Evolutionary conservation across 2,329 filamentous ascomycete species (phyloP).

Genomic region (Phyllosticta capitalensis): DNA sequence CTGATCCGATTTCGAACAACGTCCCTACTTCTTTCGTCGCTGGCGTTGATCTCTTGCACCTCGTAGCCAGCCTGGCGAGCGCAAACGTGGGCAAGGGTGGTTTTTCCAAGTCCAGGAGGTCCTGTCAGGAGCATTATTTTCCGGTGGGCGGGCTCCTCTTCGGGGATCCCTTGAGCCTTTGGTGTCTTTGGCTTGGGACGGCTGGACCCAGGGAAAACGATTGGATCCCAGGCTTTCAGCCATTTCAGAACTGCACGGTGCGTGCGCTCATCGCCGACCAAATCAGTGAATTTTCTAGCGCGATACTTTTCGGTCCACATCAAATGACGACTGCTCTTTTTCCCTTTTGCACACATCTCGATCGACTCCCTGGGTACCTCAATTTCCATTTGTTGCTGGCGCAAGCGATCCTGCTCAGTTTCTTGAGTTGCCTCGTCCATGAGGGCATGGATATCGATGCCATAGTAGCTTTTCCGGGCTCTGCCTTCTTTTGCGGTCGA

Average conservation of each 20-base stretch:
- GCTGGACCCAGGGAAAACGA: constrained; percentile 75
- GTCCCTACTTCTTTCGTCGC: constrained; percentile 81
- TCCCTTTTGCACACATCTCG: constrained; percentile 23
- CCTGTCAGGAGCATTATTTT: constrained; percentile 89
- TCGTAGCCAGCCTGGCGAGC: constrained; percentile 93
- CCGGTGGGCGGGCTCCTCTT: constrained; percentile 63
- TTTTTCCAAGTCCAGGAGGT: constrained; percentile 89
- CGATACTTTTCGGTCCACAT: constrained; percentile 98
- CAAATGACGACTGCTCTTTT: constrained; percentile 39
- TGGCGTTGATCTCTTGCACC: constrained; percentile 94
- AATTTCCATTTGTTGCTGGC: constrained; percentile 18
- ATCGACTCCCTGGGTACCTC: constrained; percentile 27
- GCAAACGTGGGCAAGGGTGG: constrained; percentile 90
- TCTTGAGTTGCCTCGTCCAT: constrained; percentile 62
- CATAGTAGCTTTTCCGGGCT: constrained; percentile 74
- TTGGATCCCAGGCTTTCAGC: constrained; percentile 87
- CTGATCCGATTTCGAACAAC: constrained; percentile 87
- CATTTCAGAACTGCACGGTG: constrained; percentile 84
- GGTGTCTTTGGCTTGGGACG: constrained; percentile 45
- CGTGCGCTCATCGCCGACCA: constrained; percentile 89
- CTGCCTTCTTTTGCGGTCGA: constrained; percentile 54
- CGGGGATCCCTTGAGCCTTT: constrained; percentile 36
- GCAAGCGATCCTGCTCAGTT: constrained; percentile 31
- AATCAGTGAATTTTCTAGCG: constrained; percentile 80
- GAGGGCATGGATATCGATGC: constrained; percentile 79